Base-by-base conservation (phyloP, 148 eudicot species). In the Vaccinium darrowii region DNA sequence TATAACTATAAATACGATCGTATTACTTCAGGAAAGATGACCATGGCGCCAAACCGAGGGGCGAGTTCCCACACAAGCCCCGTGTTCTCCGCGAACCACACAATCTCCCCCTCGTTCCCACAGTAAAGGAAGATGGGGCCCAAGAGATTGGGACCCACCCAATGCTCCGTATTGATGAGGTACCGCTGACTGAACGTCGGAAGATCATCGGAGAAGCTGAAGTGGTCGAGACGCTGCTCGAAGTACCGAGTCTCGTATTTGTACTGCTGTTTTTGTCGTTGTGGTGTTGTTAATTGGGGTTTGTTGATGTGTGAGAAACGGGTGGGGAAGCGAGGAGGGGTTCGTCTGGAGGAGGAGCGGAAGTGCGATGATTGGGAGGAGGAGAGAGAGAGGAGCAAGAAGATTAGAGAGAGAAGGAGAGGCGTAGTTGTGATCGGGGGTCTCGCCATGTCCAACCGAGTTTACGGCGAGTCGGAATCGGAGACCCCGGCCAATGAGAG, bases 11-110 rank as follows among this genome's bases (percentile, higher is more conserved):
- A 21, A 19, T 51, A 72, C 25, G 14, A 52, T 36, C 13, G 39
- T 65, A 69, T 88, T 88, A 94, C 98, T 84, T 95, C 98, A 47
- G 98, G 98, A 76, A 95, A 94, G 82, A 95, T 85, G 83, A 95
- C 85, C 93, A 95, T 83, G 80, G 98, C 96, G 30, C 91, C 89
- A 81, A 95, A 95, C 9, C 84, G 91, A 76, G 96, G 95, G 5
- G 98, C 98, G 56, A 93, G 72, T 67, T 95, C 98, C 96, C 98
- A 94, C 18, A 95, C 88, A 75, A 95, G 87, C 1, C 98, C 98
- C 5, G 98, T 90, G 83, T 94, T 94, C 36, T 84, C 82, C 52
- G 98, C 98, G 73, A 94, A 94, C 98, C 98, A 95, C 75, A 87
- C 95, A 50, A 95, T 95, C 49, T 94, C 92, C 8, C 98, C 98